A percentile compares a stretch with the other conserved stretches of the same genome.
Evolutionary conservation across 2,329 filamentous ascomycete genomes (phyloP).

Genomic region (Cercospora berteroae): DNA sequence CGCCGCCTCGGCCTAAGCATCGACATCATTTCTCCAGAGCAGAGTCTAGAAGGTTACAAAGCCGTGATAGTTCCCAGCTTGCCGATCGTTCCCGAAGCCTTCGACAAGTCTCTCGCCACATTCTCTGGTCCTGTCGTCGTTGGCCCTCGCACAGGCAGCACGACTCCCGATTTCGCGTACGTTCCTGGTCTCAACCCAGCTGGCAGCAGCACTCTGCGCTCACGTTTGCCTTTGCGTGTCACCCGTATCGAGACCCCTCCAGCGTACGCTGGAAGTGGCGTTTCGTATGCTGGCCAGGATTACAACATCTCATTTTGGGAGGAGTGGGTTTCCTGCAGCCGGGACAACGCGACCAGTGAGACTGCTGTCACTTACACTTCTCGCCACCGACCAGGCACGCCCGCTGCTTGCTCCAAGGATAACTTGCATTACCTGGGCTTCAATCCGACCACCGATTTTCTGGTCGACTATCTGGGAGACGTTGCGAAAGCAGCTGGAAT

Average conservation of each 20-base stretch:
- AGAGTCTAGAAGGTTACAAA: slow-evolving; percentile 24
- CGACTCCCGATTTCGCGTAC: slow-evolving; percentile 26
- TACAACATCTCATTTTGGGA: slow-evolving; percentile 27
- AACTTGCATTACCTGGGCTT: slow-evolving; percentile 26
- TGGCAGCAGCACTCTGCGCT: slow-evolving; percentile 16
- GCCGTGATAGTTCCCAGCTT: slow-evolving; percentile 28
- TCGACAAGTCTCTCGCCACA: slow-evolving; percentile 18
- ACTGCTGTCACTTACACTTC: slow-evolving; percentile 24
- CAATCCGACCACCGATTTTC: slow-evolving; percentile 25
- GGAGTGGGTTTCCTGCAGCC: slow-evolving; percentile 22
- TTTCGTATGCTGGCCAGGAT: slow-evolving; percentile 20
- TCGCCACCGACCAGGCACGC: slow-evolving; percentile 20
- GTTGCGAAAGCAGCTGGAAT: slow-evolving; percentile 22
- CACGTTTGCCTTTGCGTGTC: slow-evolving; percentile 23
- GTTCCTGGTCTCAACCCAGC: slow-evolving; percentile 24
- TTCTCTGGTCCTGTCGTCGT: slow-evolving; percentile 24
- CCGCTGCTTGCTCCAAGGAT: slow-evolving; percentile 25
- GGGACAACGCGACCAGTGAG: slow-evolving; percentile 20
- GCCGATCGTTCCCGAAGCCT: slow-evolving; percentile 24
- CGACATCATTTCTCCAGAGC: slow-evolving; percentile 27
- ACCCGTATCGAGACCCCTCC: slow-evolving; percentile 27
- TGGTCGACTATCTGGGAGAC: slow-evolving; percentile 26
- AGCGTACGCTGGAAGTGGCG: slow-evolving; percentile 23
- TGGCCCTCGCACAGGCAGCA: slow-evolving; percentile 25
- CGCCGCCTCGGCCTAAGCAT: slow-evolving; percentile 27